Base-by-base conservation (phyloP, 345 rosid species). In the thale cress (Arabidopsis thaliana) region DNA sequence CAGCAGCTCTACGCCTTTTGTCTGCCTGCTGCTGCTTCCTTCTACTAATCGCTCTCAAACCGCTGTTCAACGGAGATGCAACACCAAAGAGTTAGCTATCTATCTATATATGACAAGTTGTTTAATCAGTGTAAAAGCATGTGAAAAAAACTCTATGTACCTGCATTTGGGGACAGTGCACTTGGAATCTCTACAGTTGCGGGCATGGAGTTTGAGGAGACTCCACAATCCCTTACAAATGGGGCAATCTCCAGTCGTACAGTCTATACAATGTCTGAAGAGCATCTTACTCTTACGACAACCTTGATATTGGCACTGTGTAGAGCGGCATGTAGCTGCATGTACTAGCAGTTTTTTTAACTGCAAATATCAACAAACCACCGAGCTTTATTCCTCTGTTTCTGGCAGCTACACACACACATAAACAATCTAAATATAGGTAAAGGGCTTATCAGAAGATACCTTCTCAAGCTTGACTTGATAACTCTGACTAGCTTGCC, bases 101-200 rank as follows among this genome's bases (percentile, higher is more conserved):
- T 37, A 28, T n/a, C 0, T 42, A 56, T 37, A 28, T n/a, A 45
- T 34, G 34, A 16, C 3, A 56, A 46, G 2, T 7, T 8, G 58
- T 53, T 30, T 33, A 33, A 58, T 8, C 11, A 42, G 52, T 38
- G 30, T 72, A 11, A 8, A 69, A 40, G 9, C 42, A 57, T 33
- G n/a, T 65, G 12, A n/a, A 42, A n/a, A 42, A 60, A 5, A 51
- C 28, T 25, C 42, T 34, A 72, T 63, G 68, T 78, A 94, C 97
- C 93, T 90, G 98, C 98, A 91, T 51, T 93, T 95, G 6, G 87
- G 89, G 13, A 89, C 95, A 11, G 84, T 82, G 89, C 98, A 93
- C 51, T 86, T 79, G 0, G 95, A 87, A 79, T 88, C 91, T 83
- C 88, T 88, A 87, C 97, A 94, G 22, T 83, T 86, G 40, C 91